Evolutionary conservation across 2,329 filamentous ascomycete genomes (phyloP), one percentile per base, ranked within the genome.

Genomic region (Ascochyta viciae-villosae): DNA sequence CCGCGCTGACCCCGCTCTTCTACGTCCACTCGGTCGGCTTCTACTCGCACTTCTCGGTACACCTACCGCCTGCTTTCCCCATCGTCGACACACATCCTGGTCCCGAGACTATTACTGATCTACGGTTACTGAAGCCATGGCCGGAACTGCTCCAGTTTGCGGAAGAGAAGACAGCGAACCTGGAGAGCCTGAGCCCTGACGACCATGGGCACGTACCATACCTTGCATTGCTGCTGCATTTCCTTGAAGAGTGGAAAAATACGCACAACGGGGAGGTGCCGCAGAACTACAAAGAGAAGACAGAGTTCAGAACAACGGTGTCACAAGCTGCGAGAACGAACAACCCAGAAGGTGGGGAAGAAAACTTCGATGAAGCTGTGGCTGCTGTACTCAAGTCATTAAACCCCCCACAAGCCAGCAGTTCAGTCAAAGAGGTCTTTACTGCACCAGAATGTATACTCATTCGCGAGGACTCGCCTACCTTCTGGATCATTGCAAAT

Each of bases 41-140:
- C 78, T 96, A 95, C 76, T 90, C 91, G 2, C 91, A 90, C 64
- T 96, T 98, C 74, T 89, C 87, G n/a, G 82, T 96, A 26, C 82
- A 85, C 64, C 80, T 96, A 26, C 89, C 91, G 9, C 81, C 86
- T n/a, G 86, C 88, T 26, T 96, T 96, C 67, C 92, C 94, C 5
- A 90, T 99, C 54, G 90, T 99, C 60, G 94, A 99, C 73, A 98
- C 95, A 40, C 95, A 99, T 71, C 95, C 95, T 0, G 92, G 96
- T 61, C 87, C 91, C 37, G 90, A 91, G 35, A 87, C 91, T 7
- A 95, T 87, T 0, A 88, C 90, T 53, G 95, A 99, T 67, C 82
- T 99, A 31, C 88, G 95, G 45, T 82, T 99, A 12, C 79, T 96
- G 4, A 85, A 83, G 31, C 94, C 95, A 33, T 99, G 95, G 94